These are phyloP conservation scores for Fusarium globosum DNA, from an alignment of 2,329 filamentous ascomycete species.

Conservation along the genomic window DNA sequence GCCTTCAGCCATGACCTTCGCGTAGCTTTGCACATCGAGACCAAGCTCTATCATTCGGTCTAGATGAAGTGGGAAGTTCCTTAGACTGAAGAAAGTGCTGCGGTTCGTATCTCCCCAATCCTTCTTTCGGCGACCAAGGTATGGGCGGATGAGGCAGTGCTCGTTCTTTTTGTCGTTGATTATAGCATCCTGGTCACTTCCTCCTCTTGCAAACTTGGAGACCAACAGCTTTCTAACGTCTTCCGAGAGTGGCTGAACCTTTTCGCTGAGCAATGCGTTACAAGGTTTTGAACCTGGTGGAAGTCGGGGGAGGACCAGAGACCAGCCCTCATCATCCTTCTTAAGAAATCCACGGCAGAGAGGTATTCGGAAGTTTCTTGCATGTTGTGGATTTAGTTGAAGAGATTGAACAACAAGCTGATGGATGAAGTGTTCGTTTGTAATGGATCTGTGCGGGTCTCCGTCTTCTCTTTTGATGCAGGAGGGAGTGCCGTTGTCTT, in stretches of 20 bases:
- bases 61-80: constrained; percentile 61
- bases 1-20: constrained; percentile 59
- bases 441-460: constrained; percentile 16
- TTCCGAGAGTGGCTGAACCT: constrained; percentile 39
- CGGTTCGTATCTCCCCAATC: not conserved
- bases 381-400: not conserved
- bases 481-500: not conserved
- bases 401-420: not conserved
- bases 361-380: constrained; percentile 3
- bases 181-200: not conserved
- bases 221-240: constrained; percentile 31
- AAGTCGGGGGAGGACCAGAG: constrained; percentile 33
- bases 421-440: constrained; percentile 34
- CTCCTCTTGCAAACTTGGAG: constrained; percentile 29
- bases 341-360: constrained; percentile 2
- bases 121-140: constrained; percentile 55
- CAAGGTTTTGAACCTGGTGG: constrained; percentile 35
- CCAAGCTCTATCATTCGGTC: constrained; percentile 61
- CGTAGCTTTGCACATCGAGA: constrained; percentile 51
- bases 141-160: constrained; percentile 62
- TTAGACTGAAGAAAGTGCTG: constrained; percentile 51
- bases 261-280: constrained; percentile 47
- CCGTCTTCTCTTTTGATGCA: constrained; percentile 38
- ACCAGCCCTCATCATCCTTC: constrained; percentile 21
- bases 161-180: constrained; percentile 47